phyloP scores from a whole-genome alignment of 2,329 filamentous ascomycete species.

The Boeremia exigua region DNA sequence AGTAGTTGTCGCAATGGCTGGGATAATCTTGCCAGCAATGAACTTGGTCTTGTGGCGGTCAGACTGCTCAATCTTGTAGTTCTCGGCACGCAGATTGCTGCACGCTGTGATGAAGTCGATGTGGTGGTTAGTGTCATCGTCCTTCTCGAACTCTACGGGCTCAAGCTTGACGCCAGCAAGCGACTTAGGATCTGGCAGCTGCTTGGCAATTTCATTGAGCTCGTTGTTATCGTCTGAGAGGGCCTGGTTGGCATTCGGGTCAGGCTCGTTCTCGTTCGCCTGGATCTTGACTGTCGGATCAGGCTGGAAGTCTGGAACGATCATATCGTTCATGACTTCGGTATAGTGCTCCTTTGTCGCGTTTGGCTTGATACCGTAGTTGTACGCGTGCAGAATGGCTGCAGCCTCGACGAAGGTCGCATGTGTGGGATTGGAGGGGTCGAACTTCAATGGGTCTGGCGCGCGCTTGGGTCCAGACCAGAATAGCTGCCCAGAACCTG shows the following conservation, averaged over 20 bases:
- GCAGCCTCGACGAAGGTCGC: slow-evolving; percentile 86
- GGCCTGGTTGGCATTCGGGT: slow-evolving; percentile 75
- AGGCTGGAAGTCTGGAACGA: slow-evolving; percentile 92
- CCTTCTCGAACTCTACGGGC: slow-evolving; percentile 97
- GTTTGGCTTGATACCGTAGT: slow-evolving; percentile 94
- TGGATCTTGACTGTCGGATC: slow-evolving; percentile 95
- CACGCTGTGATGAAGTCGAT: slow-evolving; percentile 99
- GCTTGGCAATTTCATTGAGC: slow-evolving; percentile 72
- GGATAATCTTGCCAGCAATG: slow-evolving; percentile 99
- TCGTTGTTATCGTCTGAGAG: slow-evolving; percentile 76
- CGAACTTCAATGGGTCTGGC: slow-evolving; percentile 88
- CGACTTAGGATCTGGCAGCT: slow-evolving; percentile 78
- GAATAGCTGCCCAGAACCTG: slow-evolving; percentile 87
- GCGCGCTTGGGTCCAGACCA: slow-evolving; percentile 99
- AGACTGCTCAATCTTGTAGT: slow-evolving; percentile 94
- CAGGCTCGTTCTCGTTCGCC: slow-evolving; percentile 91
- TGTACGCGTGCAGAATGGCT: slow-evolving; percentile 94
- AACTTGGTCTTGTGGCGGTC: slow-evolving; percentile 99
- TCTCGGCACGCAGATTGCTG: slow-evolving; percentile 94
- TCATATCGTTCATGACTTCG: slow-evolving; percentile 86
- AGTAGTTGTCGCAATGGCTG: slow-evolving; percentile 96
- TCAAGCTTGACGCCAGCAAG: slow-evolving; percentile 87
- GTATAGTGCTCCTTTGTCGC: slow-evolving; percentile 74
- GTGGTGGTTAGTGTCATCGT: slow-evolving; percentile 96
- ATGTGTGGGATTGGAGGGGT: slow-evolving; percentile 82